Evolutionary conservation across 164 flowering plant genomes (phyloP).

Genomic region (Sedum album): DNA sequence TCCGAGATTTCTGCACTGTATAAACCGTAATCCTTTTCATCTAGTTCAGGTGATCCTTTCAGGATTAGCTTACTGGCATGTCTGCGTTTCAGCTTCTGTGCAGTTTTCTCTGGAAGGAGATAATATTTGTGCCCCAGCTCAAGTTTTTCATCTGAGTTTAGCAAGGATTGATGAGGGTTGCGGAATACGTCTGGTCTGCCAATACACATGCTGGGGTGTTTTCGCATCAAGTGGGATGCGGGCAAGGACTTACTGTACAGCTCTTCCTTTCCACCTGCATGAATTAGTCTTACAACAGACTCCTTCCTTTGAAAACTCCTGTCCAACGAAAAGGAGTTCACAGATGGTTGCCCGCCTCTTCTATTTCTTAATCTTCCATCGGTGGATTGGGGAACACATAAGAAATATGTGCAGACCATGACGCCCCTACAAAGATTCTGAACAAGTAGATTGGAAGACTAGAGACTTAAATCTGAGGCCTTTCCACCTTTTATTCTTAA

Average conservation of each 20-base stretch:
- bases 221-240: constrained; percentile 35
- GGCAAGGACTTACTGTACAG: constrained; percentile 28
- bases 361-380: no score
- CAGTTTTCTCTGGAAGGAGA: constrained; percentile 36
- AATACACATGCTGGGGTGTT: constrained; percentile 44
- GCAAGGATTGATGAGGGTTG: constrained; percentile 34
- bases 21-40: constrained; percentile 12
- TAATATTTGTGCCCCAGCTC: constrained; percentile 45
- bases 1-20: constrained; percentile 14
- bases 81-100: constrained; percentile 36
- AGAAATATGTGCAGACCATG: no score
- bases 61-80: constrained; percentile 13
- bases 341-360: neutral
- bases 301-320: constrained; percentile 16
- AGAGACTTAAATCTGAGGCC: no score
- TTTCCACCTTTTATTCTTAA: no score
- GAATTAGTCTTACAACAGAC: constrained; percentile 34
- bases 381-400: no score
- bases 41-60: constrained; percentile 9
- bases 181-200: constrained; percentile 48
- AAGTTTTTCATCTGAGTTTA: constrained; percentile 35
- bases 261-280: constrained; percentile 49
- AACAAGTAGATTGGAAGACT: no score
- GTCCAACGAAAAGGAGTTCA: constrained; percentile 14
- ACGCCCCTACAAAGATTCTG: no score